Evolutionary conservation across 2,329 filamentous ascomycete species (phyloP).

Genomic region (Fusarium dimerum): DNA sequence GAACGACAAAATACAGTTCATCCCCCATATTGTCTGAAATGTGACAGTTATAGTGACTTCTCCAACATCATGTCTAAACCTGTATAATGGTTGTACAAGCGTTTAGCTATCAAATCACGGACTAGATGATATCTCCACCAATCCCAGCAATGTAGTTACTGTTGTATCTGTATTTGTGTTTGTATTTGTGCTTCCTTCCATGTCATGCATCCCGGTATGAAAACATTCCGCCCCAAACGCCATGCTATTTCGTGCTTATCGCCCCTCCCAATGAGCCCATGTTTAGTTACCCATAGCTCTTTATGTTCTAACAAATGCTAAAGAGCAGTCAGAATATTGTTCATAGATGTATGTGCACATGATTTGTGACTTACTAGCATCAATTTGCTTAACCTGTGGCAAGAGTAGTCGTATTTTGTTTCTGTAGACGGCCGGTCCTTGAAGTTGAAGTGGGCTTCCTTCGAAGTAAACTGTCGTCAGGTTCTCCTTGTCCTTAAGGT

Average conservation of each 20-base stretch:
- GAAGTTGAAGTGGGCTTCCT: conserved; percentile 84
- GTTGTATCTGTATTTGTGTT: conserved; percentile 1
- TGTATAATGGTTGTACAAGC: too few species aligned
- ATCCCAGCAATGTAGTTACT: background rate
- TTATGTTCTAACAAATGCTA: conserved; percentile 37
- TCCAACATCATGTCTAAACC: background rate
- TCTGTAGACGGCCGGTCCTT: conserved; percentile 80
- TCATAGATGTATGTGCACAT: background rate
- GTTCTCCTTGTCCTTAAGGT: conserved; percentile 75
- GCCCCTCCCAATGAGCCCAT: conserved; percentile 2
- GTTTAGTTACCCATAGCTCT: background rate
- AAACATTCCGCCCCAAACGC: conserved; percentile 22
- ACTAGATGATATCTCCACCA: background rate
- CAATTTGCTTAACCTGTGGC: conserved; percentile 88
- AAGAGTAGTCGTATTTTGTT: conserved; percentile 90
- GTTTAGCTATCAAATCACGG: background rate
- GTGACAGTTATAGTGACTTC: background rate
- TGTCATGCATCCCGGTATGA: conserved; percentile 12
- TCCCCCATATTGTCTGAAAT: conserved; percentile 4
- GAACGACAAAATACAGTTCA: conserved; percentile 28
- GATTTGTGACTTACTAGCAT: conserved; percentile 75
- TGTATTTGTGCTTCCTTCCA: conserved; percentile 9
- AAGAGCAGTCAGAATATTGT: background rate
- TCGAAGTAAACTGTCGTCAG: conserved; percentile 95
- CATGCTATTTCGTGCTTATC: conserved; percentile 22